phyloP scores from a whole-genome alignment of 2,329 filamentous ascomycete species.

The Trichoderma endophyticum region DNA sequence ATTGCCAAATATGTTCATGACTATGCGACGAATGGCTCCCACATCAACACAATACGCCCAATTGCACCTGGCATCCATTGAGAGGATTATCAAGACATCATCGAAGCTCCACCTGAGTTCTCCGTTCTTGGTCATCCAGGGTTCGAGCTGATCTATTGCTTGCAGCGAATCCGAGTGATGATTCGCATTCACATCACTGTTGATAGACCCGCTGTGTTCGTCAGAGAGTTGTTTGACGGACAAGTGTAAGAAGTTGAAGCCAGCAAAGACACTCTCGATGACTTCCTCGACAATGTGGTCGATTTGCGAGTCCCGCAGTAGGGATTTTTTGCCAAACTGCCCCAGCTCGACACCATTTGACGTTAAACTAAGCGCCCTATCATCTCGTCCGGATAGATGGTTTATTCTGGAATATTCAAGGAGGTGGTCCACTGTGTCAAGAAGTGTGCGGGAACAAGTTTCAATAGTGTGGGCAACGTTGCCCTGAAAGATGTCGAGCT shows the following conservation, averaged over 20 bases:
- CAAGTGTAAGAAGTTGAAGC: constrained; percentile 38
- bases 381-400: constrained; percentile 27
- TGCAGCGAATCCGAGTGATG: constrained; percentile 10
- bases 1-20: constrained; percentile 63
- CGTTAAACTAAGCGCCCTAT: not conserved
- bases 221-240: constrained; percentile 24
- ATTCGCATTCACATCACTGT: constrained; percentile 28
- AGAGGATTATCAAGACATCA: constrained; percentile 29
- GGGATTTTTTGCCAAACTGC: constrained; percentile 21
- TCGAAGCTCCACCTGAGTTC: constrained; percentile 21
- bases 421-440: constrained; percentile 54
- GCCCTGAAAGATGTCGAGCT: constrained; percentile 44
- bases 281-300: constrained; percentile 45
- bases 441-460: constrained; percentile 48
- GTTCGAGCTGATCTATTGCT: constrained; percentile 32
- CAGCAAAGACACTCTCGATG: constrained; percentile 45
- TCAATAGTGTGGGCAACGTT: constrained; percentile 49
- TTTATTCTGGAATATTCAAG: constrained; percentile 56
- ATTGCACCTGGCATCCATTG: constrained; percentile 40
- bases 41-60: constrained; percentile 56
- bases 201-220: constrained; percentile 8
- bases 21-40: constrained; percentile 49
- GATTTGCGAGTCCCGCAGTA: constrained; percentile 32
- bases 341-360: not conserved
- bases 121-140: constrained; percentile 10